Percentiles rank a stretch among this genome's conserved stretches.
phyloP scores from a whole-genome alignment of 2,329 filamentous ascomycete genomes.

The Botrytis paeoniae region DNA sequence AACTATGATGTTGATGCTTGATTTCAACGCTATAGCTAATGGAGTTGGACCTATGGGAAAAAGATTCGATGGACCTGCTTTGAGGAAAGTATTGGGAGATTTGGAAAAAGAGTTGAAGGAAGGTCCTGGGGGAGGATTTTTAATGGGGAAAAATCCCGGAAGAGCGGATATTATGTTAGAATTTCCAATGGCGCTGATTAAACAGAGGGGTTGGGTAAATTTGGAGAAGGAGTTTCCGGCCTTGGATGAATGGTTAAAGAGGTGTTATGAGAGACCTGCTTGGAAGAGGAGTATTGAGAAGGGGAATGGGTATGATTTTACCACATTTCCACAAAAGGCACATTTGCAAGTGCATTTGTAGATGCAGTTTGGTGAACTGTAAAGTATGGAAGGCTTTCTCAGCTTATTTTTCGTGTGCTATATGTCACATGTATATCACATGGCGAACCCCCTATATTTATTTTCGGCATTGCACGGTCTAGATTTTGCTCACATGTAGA shows the following conservation, averaged over 20 bases:
- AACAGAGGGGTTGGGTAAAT: slow-evolving; percentile 35
- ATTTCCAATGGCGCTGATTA: slow-evolving; percentile 35
- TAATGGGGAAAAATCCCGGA: slow-evolving; percentile 35
- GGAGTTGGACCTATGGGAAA: slow-evolving; percentile 17
- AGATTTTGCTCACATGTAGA: neutral
- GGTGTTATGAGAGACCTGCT: slow-evolving; percentile 31
- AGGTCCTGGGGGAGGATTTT: slow-evolving; percentile 26
- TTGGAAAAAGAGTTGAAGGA: slow-evolving; percentile 30
- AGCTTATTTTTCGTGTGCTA: neutral
- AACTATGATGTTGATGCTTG: slow-evolving; percentile 31
- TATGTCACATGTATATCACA: neutral
- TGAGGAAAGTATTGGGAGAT: slow-evolving; percentile 23
- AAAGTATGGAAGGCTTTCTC: neutral
- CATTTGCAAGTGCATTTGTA: neutral
- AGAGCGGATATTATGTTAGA: slow-evolving; percentile 38
- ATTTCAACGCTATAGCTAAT: slow-evolving; percentile 22
- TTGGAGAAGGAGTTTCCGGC: slow-evolving; percentile 35
- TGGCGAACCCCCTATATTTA: fast-evolving
- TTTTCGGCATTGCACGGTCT: neutral
- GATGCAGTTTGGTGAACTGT: neutral
- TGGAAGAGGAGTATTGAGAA: slow-evolving; percentile 35
- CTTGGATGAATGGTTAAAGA: slow-evolving; percentile 37
- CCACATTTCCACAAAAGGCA: slow-evolving; percentile 18
- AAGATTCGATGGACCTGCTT: slow-evolving; percentile 21
- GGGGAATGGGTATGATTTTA: slow-evolving; percentile 37